phyloP scores from a whole-genome alignment of 495 filamentous ascomycete genomes.

The Aspergillus affinis region DNA sequence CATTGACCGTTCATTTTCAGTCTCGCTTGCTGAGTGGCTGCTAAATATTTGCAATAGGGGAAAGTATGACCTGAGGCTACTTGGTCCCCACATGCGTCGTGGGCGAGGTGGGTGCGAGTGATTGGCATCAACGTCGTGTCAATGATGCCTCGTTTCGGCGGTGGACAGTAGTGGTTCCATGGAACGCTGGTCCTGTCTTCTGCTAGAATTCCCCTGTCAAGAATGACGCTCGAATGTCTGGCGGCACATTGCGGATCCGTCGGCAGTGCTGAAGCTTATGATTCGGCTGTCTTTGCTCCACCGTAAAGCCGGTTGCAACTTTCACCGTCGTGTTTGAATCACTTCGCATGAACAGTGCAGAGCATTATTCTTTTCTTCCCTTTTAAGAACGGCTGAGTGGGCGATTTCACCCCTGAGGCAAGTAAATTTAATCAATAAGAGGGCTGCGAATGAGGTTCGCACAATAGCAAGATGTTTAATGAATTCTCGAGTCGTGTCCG shows the following conservation, averaged over 20 bases:
- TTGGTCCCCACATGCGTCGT: constrained; percentile 5
- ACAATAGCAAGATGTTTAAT: too few species aligned
- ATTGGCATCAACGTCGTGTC: background rate
- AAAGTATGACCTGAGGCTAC: background rate
- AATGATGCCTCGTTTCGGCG: background rate
- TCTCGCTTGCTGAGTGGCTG: too few species aligned
- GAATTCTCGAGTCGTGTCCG: too few species aligned
- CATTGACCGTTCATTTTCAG: too few species aligned
- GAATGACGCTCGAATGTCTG: background rate
- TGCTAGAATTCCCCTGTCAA: background rate
- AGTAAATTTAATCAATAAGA: too few species aligned
- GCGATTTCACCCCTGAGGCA: too few species aligned
- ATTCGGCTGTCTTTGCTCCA: background rate
- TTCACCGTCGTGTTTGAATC: background rate
- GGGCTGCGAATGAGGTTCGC: too few species aligned
- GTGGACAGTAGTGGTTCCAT: background rate
- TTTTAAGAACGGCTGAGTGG: too few species aligned
- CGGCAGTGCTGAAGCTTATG: background rate
- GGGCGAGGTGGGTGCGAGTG: constrained; percentile 1
- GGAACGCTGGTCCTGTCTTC: background rate
- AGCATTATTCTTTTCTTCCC: background rate
- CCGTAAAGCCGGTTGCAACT: background rate
- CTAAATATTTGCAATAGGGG: too few species aligned
- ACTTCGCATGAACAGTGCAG: background rate
- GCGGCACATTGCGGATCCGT: background rate